Conservation (phyloP, 2,329 filamentous ascomycete genomes). For the Karstenula rhodostoma region DNA sequence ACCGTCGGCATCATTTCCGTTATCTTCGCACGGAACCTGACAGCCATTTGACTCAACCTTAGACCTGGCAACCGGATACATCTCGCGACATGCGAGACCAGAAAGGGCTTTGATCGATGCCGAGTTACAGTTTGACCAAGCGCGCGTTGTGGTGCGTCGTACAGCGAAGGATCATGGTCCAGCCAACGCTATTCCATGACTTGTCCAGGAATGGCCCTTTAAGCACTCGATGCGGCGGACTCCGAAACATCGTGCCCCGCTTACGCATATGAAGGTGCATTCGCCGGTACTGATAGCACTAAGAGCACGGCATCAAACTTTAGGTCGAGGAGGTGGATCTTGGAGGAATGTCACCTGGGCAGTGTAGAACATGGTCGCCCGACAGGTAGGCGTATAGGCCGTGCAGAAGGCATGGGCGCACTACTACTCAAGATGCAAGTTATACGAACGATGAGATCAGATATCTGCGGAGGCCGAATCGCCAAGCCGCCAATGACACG, state of each 20-base stretch:
- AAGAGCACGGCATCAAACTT: too few relatives aligned
- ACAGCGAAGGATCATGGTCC: constrained; percentile 23
- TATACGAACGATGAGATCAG: too few relatives aligned
- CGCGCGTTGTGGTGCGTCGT: constrained; percentile 25
- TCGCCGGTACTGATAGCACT: not conserved
- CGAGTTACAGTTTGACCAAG: constrained; percentile 21
- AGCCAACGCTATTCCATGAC: constrained; percentile 2
- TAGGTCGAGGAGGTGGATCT: not conserved
- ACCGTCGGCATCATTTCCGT: constrained; percentile 16
- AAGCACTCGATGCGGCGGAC: not conserved
- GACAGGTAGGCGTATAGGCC: too few relatives aligned
- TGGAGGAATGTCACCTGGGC: not conserved
- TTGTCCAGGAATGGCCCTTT: not conserved
- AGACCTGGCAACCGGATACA: constrained; percentile 42
- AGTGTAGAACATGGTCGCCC: not conserved
- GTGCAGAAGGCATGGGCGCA: too few relatives aligned
- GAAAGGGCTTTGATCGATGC: constrained; percentile 16
- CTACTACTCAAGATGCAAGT: too few relatives aligned
- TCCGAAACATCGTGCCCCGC: constrained; percentile 1
- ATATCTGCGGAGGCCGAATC: not conserved
- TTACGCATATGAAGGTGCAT: not conserved
- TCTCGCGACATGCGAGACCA: constrained; percentile 27
- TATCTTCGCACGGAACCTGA: constrained; percentile 27
- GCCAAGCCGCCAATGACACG: not conserved
- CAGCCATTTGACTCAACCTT: constrained; percentile 40